Percentiles rank a stretch among this genome's conserved stretches.
Evolutionary conservation across 2,329 filamentous ascomycete genomes (phyloP).

Genomic region (Alternaria arborescens): DNA sequence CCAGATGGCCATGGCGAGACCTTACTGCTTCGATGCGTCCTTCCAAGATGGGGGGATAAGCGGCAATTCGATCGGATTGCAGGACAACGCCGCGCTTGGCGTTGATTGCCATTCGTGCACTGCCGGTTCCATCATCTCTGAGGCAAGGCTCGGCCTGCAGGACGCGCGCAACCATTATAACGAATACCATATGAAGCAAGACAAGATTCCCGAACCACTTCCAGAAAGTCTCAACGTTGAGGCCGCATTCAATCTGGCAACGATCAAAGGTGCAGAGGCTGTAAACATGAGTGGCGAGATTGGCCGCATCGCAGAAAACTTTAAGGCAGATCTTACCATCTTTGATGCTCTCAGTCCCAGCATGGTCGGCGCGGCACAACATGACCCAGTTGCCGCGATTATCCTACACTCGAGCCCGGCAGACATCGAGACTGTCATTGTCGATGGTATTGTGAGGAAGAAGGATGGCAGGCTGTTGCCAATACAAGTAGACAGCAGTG

Average conservation of each 20-base stretch:
- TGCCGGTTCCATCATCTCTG: conserved; percentile 54
- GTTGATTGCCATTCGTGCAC: conserved; percentile 65
- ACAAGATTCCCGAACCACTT: conserved; percentile 56
- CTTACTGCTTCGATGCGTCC: conserved; percentile 48
- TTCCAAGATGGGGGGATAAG: conserved; percentile 23
- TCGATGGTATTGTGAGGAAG: conserved; percentile 56
- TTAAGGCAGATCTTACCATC: conserved; percentile 59
- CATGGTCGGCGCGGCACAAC: conserved; percentile 54
- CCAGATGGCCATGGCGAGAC: conserved; percentile 56
- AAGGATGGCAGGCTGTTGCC: conserved; percentile 39
- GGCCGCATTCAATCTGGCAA: conserved; percentile 61
- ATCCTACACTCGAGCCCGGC: conserved; percentile 53
- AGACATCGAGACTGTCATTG: conserved; percentile 57
- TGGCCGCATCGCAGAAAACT: conserved; percentile 58
- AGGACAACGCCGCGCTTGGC: conserved; percentile 59
- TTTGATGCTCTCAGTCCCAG: conserved; percentile 55
- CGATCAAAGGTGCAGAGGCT: conserved; percentile 57
- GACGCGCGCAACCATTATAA: conserved; percentile 54
- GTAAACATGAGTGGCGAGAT: conserved; percentile 54
- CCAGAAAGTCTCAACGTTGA: conserved; percentile 56
- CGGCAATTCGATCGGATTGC: conserved; percentile 28
- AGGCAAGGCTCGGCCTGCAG: conserved; percentile 64
- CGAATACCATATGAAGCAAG: conserved; percentile 53
- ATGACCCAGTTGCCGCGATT: conserved; percentile 56
- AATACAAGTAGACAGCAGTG: conserved; percentile 34